A percentile compares a stretch with the other conserved stretches of the same genome.
These are phyloP conservation scores for Trichophyton simii DNA, from an alignment of 2,329 filamentous ascomycete species.

Conservation along the genomic window DNA sequence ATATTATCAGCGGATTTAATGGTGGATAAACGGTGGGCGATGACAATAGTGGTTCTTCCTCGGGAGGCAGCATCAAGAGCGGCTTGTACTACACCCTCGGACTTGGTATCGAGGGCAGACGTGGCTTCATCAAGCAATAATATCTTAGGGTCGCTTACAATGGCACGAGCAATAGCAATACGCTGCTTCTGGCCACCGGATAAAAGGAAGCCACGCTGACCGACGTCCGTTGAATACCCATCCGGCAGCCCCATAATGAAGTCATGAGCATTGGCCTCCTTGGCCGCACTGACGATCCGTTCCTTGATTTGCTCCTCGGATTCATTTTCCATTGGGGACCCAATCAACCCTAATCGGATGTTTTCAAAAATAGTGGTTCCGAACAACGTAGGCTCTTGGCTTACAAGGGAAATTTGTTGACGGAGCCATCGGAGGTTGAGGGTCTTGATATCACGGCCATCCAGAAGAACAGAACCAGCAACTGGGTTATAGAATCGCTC, in stretches of 20 bases:
- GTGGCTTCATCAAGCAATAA: slow-evolving; percentile 91
- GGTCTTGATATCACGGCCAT: slow-evolving; percentile 66
- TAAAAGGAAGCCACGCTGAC: slow-evolving; percentile 81
- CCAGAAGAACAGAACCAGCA: slow-evolving; percentile 62
- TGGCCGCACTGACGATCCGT: slow-evolving; percentile 67
- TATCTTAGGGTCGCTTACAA: slow-evolving; percentile 84
- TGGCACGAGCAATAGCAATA: slow-evolving; percentile 81
- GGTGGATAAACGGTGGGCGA: slow-evolving; percentile 88
- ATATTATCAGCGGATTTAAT: slow-evolving; percentile 94
- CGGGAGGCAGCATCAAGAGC: slow-evolving; percentile 75
- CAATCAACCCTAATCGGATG: slow-evolving; percentile 81
- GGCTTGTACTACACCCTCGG: slow-evolving; percentile 85
- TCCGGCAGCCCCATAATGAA: slow-evolving; percentile 75
- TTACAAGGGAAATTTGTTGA: slow-evolving; percentile 82
- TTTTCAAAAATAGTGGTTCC: slow-evolving; percentile 80
- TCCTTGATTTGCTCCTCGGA: slow-evolving; percentile 55
- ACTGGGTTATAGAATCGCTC: slow-evolving; percentile 93
- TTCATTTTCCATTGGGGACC: slow-evolving; percentile 60
- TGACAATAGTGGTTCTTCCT: slow-evolving; percentile 87
- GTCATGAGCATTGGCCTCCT: slow-evolving; percentile 86
- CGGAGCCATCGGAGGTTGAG: slow-evolving; percentile 85
- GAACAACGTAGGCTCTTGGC: slow-evolving; percentile 86
- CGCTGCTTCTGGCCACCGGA: slow-evolving; percentile 95
- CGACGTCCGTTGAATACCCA: slow-evolving; percentile 88
- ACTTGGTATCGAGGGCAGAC: slow-evolving; percentile 83